These are phyloP conservation scores for Fusarium dimerum DNA, from an alignment of 2,329 filamentous ascomycete genomes.

Conservation along the genomic window DNA sequence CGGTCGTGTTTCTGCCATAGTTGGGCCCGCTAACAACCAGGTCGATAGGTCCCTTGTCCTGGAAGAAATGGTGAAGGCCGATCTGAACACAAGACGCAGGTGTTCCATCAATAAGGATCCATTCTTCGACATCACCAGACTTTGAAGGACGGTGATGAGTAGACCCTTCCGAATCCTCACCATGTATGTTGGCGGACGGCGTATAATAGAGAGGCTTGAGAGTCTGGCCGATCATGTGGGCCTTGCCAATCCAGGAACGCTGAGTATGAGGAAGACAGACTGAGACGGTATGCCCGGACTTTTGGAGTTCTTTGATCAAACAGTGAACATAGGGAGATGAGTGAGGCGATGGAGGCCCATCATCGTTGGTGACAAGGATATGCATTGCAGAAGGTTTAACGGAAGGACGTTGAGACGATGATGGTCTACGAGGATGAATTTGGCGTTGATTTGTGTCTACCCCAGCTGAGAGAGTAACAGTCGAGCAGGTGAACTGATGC, in stretches of 20 bases:
- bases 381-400: constrained; percentile 48
- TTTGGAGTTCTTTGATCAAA: constrained; percentile 69
- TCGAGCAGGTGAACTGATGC: neutral
- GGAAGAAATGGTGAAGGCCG: constrained; percentile 77
- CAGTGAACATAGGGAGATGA: constrained; percentile 81
- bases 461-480: neutral
- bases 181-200: constrained; percentile 45
- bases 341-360: constrained; percentile 75
- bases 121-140: constrained; percentile 65
- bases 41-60: constrained; percentile 70
- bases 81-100: constrained; percentile 82
- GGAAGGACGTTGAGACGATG: neutral
- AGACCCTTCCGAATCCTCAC: constrained; percentile 58
- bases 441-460: neutral
- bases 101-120: constrained; percentile 79
- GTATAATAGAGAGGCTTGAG: constrained; percentile 85
- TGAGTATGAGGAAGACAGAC: constrained; percentile 90
- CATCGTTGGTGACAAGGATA: constrained; percentile 73
- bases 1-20: constrained; percentile 80
- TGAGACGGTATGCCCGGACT: constrained; percentile 81
- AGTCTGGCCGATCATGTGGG: constrained; percentile 89
- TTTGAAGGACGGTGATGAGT: constrained; percentile 60
- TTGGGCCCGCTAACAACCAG: constrained; percentile 80
- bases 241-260: constrained; percentile 97
- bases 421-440: neutral